Evolutionary conservation across 2,329 filamentous ascomycete genomes (phyloP).

Genomic region (Pseudocercospora musae): DNA sequence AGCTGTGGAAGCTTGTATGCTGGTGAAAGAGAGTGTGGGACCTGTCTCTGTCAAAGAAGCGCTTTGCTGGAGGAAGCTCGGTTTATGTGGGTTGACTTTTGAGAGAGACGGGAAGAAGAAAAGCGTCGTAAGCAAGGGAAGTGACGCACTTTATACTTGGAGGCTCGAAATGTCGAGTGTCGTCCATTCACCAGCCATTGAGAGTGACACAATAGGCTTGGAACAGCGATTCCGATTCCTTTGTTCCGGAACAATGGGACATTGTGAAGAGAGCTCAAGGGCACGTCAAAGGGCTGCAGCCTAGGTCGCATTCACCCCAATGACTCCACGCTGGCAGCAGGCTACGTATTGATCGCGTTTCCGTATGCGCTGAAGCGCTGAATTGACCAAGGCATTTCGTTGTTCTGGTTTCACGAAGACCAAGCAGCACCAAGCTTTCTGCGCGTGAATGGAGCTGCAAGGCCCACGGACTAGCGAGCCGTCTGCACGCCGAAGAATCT

Average conservation of each 20-base stretch:
- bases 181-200: constrained; percentile 14
- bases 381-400: constrained; percentile 6
- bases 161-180: constrained; percentile 9
- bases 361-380: background rate
- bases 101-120: constrained; percentile 4
- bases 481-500: background rate
- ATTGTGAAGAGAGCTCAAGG: constrained; percentile 3
- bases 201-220: constrained; percentile 15
- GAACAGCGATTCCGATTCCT: constrained; percentile 7
- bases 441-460: background rate
- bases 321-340: background rate
- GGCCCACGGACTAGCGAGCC: background rate
- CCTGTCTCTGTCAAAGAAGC: constrained; percentile 8
- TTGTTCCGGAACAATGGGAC: background rate
- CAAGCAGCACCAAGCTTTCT: constrained; percentile 16
- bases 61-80: constrained; percentile 1
- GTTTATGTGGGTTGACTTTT: constrained; percentile 2
- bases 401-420: constrained; percentile 5
- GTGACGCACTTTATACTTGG: constrained; percentile 9
- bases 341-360: background rate
- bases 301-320: constrained; percentile 11
- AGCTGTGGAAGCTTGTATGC: constrained; percentile 7
- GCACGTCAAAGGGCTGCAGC: constrained; percentile 1
- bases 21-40: constrained; percentile 8
- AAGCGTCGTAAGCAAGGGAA: background rate